Evolutionary conservation across 352 stramenopile species (phyloP).

Genomic region (Labyrinthula sp.): DNA sequence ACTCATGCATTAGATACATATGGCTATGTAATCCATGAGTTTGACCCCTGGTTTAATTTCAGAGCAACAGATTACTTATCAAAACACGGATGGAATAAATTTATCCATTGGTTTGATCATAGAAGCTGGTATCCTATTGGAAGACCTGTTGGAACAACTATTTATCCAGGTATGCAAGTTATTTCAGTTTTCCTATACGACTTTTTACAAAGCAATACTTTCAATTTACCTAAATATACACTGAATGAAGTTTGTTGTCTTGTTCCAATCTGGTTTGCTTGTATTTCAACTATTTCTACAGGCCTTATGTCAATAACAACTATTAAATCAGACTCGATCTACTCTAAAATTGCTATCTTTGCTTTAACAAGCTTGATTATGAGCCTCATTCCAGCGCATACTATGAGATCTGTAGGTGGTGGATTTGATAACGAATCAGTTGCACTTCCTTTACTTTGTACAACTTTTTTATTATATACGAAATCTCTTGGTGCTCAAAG

Average conservation of each 20-base stretch:
- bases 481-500: conserved; percentile 32
- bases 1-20: conserved; percentile 25
- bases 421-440: conserved; percentile 95
- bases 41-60: conserved; percentile 93
- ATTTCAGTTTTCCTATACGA: conserved; percentile 24
- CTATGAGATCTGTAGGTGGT: conserved; percentile 79
- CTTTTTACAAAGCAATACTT: conserved; percentile 5
- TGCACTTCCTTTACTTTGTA: conserved; percentile 84
- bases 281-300: conserved; percentile 15
- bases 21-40: conserved; percentile 59
- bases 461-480: conserved; percentile 86
- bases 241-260: conserved; percentile 44
- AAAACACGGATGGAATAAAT: conserved; percentile 75
- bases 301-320: conserved; percentile 22
- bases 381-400: conserved; percentile 82
- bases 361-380: conserved; percentile 76
- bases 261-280: conserved; percentile 26
- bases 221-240: conserved; percentile 27
- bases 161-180: conserved; percentile 53
- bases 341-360: too few relatives aligned
- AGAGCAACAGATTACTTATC: conserved; percentile 84
- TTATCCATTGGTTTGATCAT: conserved; percentile 88
- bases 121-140: conserved; percentile 64
- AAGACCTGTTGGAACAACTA: conserved; percentile 67
- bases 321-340: too few relatives aligned